A percentile compares a stretch with the other conserved stretches of the same genome.
Conservation (phyloP, 768 basidiomycete genomes). For the Mrakia gelida region DNA sequence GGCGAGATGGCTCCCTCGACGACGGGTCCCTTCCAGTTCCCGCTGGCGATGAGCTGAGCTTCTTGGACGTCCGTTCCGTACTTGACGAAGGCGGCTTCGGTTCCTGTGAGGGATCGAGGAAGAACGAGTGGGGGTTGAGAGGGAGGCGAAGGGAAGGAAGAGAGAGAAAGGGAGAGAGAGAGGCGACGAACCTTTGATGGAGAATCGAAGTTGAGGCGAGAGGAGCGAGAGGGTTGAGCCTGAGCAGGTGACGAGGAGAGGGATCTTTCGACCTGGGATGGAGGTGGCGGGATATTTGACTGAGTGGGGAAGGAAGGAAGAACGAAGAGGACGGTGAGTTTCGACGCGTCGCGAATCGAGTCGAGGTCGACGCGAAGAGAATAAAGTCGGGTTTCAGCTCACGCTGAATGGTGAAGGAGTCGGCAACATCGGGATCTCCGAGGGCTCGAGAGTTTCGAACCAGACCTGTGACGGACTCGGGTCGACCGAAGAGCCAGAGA, state of each 20-base stretch:
- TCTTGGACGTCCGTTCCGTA: conserved; percentile 75
- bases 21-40: conserved; percentile 49
- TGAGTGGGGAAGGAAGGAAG: conserved; percentile 38
- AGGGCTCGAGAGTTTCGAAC: conserved; percentile 61
- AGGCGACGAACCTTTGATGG: conserved; percentile 47
- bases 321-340: conserved; percentile 44
- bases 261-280: conserved; percentile 38
- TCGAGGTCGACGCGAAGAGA: neutral
- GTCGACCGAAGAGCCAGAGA: conserved; percentile 69
- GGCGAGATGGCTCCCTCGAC: conserved; percentile 40
- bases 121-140: neutral
- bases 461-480: conserved; percentile 62
- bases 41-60: conserved; percentile 61
- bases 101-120: conserved; percentile 33
- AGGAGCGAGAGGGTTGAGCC: conserved; percentile 66
- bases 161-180: neutral
- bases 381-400: too few species aligned
- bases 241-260: conserved; percentile 63
- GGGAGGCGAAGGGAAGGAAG: neutral
- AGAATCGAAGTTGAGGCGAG: conserved; percentile 63
- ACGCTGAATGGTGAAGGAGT: conserved; percentile 41
- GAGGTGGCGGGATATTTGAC: conserved; percentile 39
- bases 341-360: neutral
- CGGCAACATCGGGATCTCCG: conserved; percentile 44
- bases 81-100: conserved; percentile 67